Conservation (phyloP, 331 rosid species). For the Malus hybrid region DNA sequence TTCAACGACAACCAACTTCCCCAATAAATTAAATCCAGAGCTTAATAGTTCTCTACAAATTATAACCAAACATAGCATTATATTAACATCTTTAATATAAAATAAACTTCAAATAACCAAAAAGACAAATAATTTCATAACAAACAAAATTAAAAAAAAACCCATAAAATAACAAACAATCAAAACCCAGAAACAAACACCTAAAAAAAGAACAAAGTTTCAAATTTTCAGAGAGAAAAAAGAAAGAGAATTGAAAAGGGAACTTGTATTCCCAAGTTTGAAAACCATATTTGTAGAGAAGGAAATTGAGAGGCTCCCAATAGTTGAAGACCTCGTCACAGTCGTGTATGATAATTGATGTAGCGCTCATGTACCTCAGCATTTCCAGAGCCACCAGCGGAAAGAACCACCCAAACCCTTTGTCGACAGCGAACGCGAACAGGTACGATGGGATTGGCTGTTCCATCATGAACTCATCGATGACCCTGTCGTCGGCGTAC, state of each 20-base stretch:
- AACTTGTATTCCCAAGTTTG: conserved; percentile 98
- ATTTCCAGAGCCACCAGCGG: conserved; percentile 57
- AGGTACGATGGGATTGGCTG: no score
- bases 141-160: background rate
- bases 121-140: background rate
- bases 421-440: background rate
- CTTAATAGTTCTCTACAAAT: background rate
- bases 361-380: conserved; percentile 82
- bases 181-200: no score
- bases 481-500: no score
- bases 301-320: conserved; percentile 98
- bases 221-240: no score
- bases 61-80: background rate
- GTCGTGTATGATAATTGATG: conserved; percentile 86
- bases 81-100: background rate
- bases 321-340: conserved; percentile 97
- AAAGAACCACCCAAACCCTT: conserved; percentile 39
- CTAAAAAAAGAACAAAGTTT: no score
- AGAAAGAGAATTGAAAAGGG: background rate
- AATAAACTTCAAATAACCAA: background rate
- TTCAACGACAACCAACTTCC: background rate
- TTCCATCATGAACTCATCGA: no score
- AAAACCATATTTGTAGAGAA: conserved; percentile 87
- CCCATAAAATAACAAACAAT: no score
- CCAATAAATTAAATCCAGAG: background rate